Evolutionary conservation across 2,329 filamentous ascomycete species (phyloP).

Genomic region (Daldinia eschscholtzii): DNA sequence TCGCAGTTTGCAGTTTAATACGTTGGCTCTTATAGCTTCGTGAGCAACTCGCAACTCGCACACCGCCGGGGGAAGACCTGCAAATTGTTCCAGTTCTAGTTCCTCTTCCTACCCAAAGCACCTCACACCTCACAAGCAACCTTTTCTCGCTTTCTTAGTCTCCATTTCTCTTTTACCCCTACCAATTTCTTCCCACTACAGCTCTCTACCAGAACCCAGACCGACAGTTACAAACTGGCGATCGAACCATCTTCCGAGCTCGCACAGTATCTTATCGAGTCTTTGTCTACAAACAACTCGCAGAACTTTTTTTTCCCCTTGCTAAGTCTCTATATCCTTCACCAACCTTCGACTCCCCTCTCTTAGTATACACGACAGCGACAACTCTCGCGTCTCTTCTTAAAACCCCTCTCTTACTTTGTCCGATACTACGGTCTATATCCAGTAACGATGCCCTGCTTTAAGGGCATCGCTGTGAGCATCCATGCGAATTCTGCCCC

Average conservation of each 20-base stretch:
- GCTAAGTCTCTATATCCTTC: constrained; percentile 9
- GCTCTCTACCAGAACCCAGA: constrained; percentile 8
- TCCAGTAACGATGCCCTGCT: constrained; percentile 81
- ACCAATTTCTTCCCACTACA: not conserved
- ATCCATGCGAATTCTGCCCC: constrained; percentile 87
- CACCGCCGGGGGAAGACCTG: constrained; percentile 28
- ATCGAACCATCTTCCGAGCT: constrained; percentile 12
- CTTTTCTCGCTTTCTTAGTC: constrained; percentile 5
- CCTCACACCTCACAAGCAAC: not conserved
- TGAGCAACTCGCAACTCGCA: constrained; percentile 18
- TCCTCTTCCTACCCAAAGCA: constrained; percentile 19
- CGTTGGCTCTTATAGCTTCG: constrained; percentile 8
- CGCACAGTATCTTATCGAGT: constrained; percentile 15
- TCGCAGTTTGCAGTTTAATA: constrained; percentile 9
- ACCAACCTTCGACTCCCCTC: constrained; percentile 7
- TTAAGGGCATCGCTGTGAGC: constrained; percentile 98
- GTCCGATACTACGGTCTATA: constrained; percentile 20
- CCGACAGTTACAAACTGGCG: constrained; percentile 19
- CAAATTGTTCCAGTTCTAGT: constrained; percentile 25
- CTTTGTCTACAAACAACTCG: constrained; percentile 24
- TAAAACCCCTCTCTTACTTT: constrained; percentile 2
- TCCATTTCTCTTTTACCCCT: constrained; percentile 9
- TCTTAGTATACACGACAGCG: constrained; percentile 16
- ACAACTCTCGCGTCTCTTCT: constrained; percentile 12
- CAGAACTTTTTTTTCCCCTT: constrained; percentile 2